Evolutionary conservation across 257 asterid genomes (phyloP).

Genomic region (Linaria vulgaris): DNA sequence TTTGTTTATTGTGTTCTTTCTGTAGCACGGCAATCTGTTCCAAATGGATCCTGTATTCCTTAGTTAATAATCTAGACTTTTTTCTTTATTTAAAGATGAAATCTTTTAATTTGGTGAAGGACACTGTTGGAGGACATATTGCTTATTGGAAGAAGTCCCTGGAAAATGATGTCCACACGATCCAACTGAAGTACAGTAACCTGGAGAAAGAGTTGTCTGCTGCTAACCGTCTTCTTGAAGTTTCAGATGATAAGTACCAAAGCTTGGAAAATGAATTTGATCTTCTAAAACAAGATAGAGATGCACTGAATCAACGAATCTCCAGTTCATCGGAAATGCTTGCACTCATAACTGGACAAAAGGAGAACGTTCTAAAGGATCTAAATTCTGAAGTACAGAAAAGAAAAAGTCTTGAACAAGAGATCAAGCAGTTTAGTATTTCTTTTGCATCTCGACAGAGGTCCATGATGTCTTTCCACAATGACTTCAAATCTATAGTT

Average conservation of each 20-base stretch:
- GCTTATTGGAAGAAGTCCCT: constrained; percentile 75
- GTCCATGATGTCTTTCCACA: constrained; percentile 52
- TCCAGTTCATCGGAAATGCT: constrained; percentile 53
- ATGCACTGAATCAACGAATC: constrained; percentile 33
- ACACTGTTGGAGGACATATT: constrained; percentile 65
- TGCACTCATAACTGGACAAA: constrained; percentile 50
- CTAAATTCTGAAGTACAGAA: constrained; percentile 55
- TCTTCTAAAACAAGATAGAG: constrained; percentile 63
- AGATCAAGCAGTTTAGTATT: constrained; percentile 53
- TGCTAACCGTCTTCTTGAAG: constrained; percentile 48
- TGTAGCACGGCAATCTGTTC: too few species aligned
- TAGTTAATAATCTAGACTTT: too few species aligned
- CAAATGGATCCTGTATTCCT: too few species aligned
- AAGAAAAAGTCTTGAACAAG: constrained; percentile 78
- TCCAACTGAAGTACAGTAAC: constrained; percentile 50
- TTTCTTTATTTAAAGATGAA: constrained; percentile 14
- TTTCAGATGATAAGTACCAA: constrained; percentile 51
- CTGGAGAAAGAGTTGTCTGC: constrained; percentile 54
- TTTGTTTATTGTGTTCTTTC: too few species aligned
- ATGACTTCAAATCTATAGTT: constrained; percentile 56
- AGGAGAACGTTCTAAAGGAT: constrained; percentile 54
- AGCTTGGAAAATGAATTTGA: constrained; percentile 68
- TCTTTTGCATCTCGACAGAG: constrained; percentile 66
- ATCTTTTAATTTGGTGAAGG: constrained; percentile 62
- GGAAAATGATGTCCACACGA: constrained; percentile 48